phyloP scores from a whole-genome alignment of 2,329 filamentous ascomycete species.

The Trichoderma sp. region DNA sequence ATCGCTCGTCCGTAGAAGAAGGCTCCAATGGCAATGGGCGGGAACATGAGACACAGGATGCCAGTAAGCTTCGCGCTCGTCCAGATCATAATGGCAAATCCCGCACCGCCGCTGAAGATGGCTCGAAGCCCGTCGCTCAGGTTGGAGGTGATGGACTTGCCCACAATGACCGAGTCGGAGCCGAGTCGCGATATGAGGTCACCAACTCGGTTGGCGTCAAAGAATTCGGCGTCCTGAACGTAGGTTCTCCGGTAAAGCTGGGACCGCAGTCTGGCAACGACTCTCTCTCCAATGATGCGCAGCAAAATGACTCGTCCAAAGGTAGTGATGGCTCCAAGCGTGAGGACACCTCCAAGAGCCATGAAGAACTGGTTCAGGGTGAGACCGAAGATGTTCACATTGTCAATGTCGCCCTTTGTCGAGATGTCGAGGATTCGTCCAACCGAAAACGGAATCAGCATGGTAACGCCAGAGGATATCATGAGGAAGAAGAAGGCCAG shows the following conservation, averaged over 20 bases:
- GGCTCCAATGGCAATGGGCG: slow-evolving; percentile 85
- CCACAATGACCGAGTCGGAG: slow-evolving; percentile 95
- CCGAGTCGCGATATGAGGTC: slow-evolving; percentile 94
- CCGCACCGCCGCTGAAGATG: slow-evolving; percentile 85
- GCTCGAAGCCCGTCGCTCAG: slow-evolving; percentile 93
- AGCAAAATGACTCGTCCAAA: slow-evolving; percentile 93
- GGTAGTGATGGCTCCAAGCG: slow-evolving; percentile 83
- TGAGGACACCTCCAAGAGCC: slow-evolving; percentile 74
- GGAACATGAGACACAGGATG: slow-evolving; percentile 82
- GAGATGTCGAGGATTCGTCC: slow-evolving; percentile 93
- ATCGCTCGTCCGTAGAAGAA: slow-evolving; percentile 91
- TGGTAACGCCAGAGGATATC: slow-evolving; percentile 87
- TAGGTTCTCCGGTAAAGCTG: slow-evolving; percentile 90
- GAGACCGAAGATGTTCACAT: slow-evolving; percentile 76
- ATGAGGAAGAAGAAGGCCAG: slow-evolving; percentile 83
- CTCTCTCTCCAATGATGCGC: slow-evolving; percentile 90
- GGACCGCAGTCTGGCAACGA: slow-evolving; percentile 85
- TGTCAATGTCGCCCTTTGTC: slow-evolving; percentile 69
- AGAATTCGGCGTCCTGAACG: slow-evolving; percentile 98
- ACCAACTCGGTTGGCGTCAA: slow-evolving; percentile 95
- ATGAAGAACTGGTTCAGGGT: slow-evolving; percentile 86
- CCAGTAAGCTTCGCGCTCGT: slow-evolving; percentile 89
- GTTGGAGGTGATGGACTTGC: slow-evolving; percentile 98
- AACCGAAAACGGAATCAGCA: slow-evolving; percentile 96
- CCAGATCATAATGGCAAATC: slow-evolving; percentile 93